Evolutionary conservation across 441 rosid genomes (phyloP).

Genomic region (Brassica balearica): DNA sequence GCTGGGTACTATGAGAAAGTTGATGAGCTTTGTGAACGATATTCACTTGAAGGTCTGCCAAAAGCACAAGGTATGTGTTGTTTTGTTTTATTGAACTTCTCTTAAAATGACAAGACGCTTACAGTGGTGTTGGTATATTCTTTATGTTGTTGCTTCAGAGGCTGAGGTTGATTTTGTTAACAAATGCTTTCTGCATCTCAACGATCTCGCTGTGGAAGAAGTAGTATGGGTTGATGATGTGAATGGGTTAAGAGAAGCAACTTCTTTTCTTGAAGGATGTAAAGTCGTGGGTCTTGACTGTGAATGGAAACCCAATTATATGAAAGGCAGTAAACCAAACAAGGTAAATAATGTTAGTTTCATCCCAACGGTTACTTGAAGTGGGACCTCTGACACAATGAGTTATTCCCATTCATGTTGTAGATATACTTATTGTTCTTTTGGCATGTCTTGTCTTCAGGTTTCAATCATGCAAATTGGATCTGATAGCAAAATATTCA

Average conservation of each 20-base stretch:
- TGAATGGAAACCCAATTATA: slow-evolving; percentile 95
- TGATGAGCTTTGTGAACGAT: slow-evolving; percentile 79
- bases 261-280: slow-evolving; percentile 64
- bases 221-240: slow-evolving; percentile 82
- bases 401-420: slow-evolving; percentile 30
- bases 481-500: slow-evolving; percentile 69
- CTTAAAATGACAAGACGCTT: slow-evolving; percentile 21
- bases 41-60: slow-evolving; percentile 78
- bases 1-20: slow-evolving; percentile 96
- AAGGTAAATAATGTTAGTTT: slow-evolving; percentile 54
- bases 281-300: slow-evolving; percentile 89
- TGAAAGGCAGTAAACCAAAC: slow-evolving; percentile 75
- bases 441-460: slow-evolving; percentile 49
- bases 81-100: neutral
- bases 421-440: neutral
- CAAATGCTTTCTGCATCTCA: slow-evolving; percentile 62
- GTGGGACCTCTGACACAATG: neutral
- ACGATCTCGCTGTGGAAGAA: slow-evolving; percentile 68
- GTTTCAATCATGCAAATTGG: slow-evolving; percentile 97
- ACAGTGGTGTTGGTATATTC: slow-evolving; percentile 21
- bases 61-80: slow-evolving; percentile 65
- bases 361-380: too few relatives aligned
- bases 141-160: slow-evolving; percentile 52
- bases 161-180: slow-evolving; percentile 50
- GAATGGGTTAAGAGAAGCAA: slow-evolving; percentile 58